phyloP scores from a whole-genome alignment of 495 filamentous ascomycete genomes.

The Penicillium lividum region DNA sequence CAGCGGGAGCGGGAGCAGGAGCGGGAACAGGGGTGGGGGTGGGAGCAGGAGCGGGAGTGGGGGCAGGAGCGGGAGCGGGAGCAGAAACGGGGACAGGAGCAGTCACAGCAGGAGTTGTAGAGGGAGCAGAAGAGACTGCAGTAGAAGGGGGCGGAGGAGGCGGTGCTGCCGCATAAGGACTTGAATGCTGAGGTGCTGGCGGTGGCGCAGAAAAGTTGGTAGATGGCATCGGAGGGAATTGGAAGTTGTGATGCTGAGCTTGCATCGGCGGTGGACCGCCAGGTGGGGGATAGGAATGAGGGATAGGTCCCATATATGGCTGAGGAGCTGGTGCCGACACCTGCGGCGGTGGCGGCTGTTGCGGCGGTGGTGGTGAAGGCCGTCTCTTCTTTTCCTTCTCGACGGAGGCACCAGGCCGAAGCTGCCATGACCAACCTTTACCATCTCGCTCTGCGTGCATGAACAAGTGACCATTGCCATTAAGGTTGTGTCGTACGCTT shows the following conservation, averaged over 20 bases:
- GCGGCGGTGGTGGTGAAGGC: slow-evolving; percentile 48
- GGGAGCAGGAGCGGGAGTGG: slow-evolving; percentile 18
- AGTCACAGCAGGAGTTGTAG: slow-evolving; percentile 22
- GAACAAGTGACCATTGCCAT: slow-evolving; percentile 81
- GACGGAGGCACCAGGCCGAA: slow-evolving; percentile 62
- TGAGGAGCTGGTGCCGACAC: slow-evolving; percentile 38
- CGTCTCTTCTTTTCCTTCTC: slow-evolving; percentile 70
- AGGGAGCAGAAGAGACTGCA: slow-evolving; percentile 13
- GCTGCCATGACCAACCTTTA: slow-evolving; percentile 70
- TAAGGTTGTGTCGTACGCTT: slow-evolving; percentile 93
- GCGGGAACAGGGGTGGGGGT: slow-evolving; percentile 22
- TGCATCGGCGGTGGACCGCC: slow-evolving; percentile 34
- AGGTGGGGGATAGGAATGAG: slow-evolving; percentile 36
- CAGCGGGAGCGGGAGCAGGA: slow-evolving; percentile 18
- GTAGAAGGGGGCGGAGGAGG: slow-evolving; percentile 20
- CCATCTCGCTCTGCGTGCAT: slow-evolving; percentile 76
- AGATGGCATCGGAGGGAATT: slow-evolving; percentile 44
- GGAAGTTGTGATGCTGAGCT: slow-evolving; percentile 40
- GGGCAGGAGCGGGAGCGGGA: slow-evolving; percentile 11
- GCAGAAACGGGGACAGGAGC: slow-evolving; percentile 22
- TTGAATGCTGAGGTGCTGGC: slow-evolving; percentile 27
- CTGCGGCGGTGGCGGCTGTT: slow-evolving; percentile 38
- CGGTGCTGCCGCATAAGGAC: slow-evolving; percentile 20
- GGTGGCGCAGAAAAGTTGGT: slow-evolving; percentile 33
- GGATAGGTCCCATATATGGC: slow-evolving; percentile 45